Evolutionary conservation across 805 yeast genomes (phyloP).

Genomic region (Schwanniomyces vanrijiae): DNA sequence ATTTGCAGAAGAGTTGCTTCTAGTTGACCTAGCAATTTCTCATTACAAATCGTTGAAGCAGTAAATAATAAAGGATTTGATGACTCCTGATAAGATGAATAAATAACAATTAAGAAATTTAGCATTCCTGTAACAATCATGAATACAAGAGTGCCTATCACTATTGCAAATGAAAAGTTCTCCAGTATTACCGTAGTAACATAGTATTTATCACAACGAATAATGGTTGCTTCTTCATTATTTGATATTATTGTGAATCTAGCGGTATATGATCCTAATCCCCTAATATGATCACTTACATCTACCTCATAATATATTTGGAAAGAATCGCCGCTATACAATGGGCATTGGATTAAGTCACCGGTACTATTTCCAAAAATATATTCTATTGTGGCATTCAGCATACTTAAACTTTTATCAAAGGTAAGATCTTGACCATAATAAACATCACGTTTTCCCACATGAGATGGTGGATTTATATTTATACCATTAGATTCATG

Average conservation of each 20-base stretch:
- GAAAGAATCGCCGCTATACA: constrained; percentile 37
- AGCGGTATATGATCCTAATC: constrained; percentile 47
- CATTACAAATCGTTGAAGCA: constrained; percentile 62
- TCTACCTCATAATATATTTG: constrained; percentile 39
- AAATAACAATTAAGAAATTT: constrained; percentile 41
- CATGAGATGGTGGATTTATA: not conserved
- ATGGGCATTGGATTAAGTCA: constrained; percentile 30
- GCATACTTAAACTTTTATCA: not conserved
- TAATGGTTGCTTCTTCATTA: constrained; percentile 27
- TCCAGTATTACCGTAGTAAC: constrained; percentile 47
- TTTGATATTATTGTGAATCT: constrained; percentile 43
- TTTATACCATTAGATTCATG: not conserved
- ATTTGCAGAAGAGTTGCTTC: constrained; percentile 54
- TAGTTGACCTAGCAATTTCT: constrained; percentile 51
- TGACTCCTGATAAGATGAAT: constrained; percentile 60
- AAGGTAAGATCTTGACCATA: not conserved
- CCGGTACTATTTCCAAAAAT: constrained; percentile 27
- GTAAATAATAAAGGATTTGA: constrained; percentile 48
- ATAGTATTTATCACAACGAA: constrained; percentile 50
- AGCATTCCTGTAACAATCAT: constrained; percentile 41
- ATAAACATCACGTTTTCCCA: not conserved
- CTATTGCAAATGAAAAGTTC: constrained; percentile 32
- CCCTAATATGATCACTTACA: constrained; percentile 35
- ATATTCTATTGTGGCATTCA: constrained; percentile 16
- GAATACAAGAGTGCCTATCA: constrained; percentile 37